These are phyloP conservation scores for Vitis riparia DNA, from an alignment of 164 flowering plant genomes.

Conservation along the genomic window DNA sequence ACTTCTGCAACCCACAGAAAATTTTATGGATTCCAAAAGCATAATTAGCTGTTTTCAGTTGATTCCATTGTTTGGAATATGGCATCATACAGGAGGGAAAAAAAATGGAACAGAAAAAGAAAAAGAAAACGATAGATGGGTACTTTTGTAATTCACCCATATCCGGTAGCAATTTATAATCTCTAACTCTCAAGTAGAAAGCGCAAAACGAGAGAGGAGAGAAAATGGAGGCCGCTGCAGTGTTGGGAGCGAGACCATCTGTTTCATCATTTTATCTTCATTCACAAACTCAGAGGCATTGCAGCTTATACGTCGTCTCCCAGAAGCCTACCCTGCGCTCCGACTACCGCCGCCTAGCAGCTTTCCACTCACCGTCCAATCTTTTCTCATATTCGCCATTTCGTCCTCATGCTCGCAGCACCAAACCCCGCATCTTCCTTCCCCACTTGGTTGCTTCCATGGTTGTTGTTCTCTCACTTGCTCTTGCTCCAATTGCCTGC, in stretches of 20 bases:
- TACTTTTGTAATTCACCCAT: not conserved
- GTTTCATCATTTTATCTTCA: constrained; percentile 13
- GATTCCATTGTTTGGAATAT: too few relatives aligned
- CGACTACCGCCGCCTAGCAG: constrained; percentile 36
- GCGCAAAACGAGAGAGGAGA: constrained; percentile 2
- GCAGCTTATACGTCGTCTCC: constrained; percentile 26
- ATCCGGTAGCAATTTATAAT: not conserved
- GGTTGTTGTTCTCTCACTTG: constrained; percentile 36
- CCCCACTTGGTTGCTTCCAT: constrained; percentile 83
- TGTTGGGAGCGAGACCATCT: constrained; percentile 26
- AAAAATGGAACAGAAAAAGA: too few relatives aligned
- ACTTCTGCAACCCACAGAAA: too few relatives aligned
- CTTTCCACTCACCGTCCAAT: constrained; percentile 41
- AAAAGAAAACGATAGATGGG: not conserved
- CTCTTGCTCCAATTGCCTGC: constrained; percentile 1
- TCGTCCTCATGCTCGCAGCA: constrained; percentile 20
- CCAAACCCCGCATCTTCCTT: constrained; percentile 63
- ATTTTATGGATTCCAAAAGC: too few relatives aligned
- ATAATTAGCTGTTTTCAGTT: too few relatives aligned
- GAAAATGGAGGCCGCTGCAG: constrained; percentile 35
- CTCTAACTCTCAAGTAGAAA: not conserved
- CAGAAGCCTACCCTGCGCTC: constrained; percentile 13
- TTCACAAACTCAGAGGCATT: constrained; percentile 11
- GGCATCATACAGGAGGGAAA: too few relatives aligned
- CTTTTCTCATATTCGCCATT: constrained; percentile 37